Evolutionary conservation across 73 alveolate species (phyloP).

Genomic region (Paramecium caudatum): DNA sequence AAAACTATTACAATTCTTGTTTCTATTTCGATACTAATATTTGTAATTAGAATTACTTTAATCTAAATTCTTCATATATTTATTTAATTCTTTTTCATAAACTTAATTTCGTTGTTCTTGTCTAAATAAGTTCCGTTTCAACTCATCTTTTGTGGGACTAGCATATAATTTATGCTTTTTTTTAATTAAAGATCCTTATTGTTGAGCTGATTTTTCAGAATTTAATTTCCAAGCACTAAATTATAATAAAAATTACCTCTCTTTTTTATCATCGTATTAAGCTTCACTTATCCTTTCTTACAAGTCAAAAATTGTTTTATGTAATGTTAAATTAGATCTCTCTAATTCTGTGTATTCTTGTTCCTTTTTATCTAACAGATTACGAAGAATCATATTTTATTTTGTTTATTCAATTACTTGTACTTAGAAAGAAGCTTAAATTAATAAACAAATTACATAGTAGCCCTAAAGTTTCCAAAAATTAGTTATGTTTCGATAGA

Average conservation of each 20-base stretch:
- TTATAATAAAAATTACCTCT: background rate
- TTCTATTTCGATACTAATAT: conserved; percentile 27
- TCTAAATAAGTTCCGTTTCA: conserved; percentile 20
- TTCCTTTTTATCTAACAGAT: conserved; percentile 21
- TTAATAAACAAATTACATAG: background rate
- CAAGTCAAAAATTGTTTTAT: conserved; percentile 31
- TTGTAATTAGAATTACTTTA: background rate
- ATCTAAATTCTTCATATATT: conserved; percentile 23
- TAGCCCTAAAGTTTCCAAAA: background rate
- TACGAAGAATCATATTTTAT: conserved; percentile 52
- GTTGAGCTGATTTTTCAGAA: background rate
- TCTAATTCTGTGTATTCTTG: conserved; percentile 41
- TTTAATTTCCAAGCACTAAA: conserved; percentile 39
- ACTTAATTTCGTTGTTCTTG: conserved; percentile 25
- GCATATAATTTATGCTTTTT: background rate
- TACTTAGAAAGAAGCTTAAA: background rate
- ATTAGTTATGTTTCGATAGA: conserved; percentile 19
- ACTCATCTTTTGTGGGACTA: conserved; percentile 36
- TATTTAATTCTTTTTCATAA: conserved; percentile 44
- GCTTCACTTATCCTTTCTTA: conserved; percentile 50
- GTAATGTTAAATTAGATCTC: conserved; percentile 26
- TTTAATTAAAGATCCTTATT: conserved; percentile 27
- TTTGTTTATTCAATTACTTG: conserved; percentile 23
- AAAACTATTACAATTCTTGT: conserved; percentile 17
- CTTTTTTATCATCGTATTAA: conserved; percentile 2